These are phyloP conservation scores for Pachyrhizus erosus DNA, from an alignment of 306 rosid species.

Conservation along the genomic window DNA sequence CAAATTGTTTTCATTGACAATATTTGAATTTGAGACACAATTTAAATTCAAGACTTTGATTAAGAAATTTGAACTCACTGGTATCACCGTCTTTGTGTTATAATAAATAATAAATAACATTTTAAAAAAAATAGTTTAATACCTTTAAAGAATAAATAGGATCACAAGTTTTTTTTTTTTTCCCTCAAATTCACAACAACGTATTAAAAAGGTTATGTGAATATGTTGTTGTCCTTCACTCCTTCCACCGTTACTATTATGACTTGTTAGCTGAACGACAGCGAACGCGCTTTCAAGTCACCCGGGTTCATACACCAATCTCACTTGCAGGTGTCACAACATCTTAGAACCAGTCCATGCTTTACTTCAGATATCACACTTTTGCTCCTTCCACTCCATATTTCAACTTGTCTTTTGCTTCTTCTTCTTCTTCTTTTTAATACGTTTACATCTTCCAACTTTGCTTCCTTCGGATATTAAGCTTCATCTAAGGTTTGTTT, in stretches of 20 bases:
- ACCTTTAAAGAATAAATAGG: not conserved
- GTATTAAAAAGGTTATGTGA: not conserved
- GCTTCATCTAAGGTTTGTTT: conserved; percentile 26
- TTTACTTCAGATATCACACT: not conserved
- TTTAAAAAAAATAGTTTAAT: too few relatives aligned
- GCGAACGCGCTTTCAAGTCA: conserved; percentile 29
- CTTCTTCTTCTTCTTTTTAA: not conserved
- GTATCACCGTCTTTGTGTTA: too few relatives aligned
- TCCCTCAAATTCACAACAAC: not conserved
- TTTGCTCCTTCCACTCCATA: not conserved
- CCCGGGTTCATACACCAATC: conserved; percentile 30
- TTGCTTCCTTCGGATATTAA: not conserved
- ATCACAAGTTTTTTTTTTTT: not conserved
- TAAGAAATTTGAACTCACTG: too few relatives aligned
- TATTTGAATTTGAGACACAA: too few relatives aligned
- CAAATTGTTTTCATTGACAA: too few relatives aligned
- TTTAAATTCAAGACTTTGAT: too few relatives aligned
- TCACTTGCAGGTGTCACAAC: not conserved
- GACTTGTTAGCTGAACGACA: not conserved
- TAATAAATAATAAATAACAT: too few relatives aligned
- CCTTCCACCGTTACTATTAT: conserved; percentile 19
- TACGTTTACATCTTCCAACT: conserved; percentile 3
- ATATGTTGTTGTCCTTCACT: not conserved
- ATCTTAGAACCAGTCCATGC: conserved; percentile 8
- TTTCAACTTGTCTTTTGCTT: not conserved